These are phyloP conservation scores for Xerocomus spinulosus DNA, from an alignment of 768 basidiomycete species.

Conservation along the genomic window DNA sequence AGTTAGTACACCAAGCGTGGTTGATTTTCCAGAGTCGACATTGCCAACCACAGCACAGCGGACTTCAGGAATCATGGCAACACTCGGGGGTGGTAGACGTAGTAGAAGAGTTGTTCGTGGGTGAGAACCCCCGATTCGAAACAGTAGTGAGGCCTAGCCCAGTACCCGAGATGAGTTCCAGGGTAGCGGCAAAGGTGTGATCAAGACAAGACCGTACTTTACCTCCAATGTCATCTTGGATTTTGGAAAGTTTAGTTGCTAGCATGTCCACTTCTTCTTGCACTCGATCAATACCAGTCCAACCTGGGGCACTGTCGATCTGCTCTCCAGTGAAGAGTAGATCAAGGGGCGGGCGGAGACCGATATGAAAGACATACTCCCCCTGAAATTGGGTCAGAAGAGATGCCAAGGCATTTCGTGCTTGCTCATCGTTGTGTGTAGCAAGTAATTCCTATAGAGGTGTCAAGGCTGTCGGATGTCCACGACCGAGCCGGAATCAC, in stretches of 20 bases:
- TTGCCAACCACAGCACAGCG: constrained; percentile 96
- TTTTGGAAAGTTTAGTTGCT: constrained; percentile 38
- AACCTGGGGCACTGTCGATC: constrained; percentile 43
- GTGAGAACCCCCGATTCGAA: constrained; percentile 42
- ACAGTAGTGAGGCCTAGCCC: constrained; percentile 52
- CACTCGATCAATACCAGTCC: constrained; percentile 51
- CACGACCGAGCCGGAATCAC: constrained; percentile 4
- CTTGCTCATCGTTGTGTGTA: constrained; percentile 44
- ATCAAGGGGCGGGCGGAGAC: constrained; percentile 56
- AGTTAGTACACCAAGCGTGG: constrained; percentile 93
- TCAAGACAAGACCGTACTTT: constrained; percentile 46
- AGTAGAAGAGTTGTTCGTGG: constrained; percentile 59
- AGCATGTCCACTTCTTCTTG: constrained; percentile 50
- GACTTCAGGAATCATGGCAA: constrained; percentile 83
- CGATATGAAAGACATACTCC: constrained; percentile 73
- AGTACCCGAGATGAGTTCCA: background rate
- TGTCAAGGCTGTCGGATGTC: background rate
- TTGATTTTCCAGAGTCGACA: constrained; percentile 91
- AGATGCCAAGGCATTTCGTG: constrained; percentile 60
- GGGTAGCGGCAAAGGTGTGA: background rate
- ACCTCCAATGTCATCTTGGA: constrained; percentile 75
- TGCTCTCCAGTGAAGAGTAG: constrained; percentile 52
- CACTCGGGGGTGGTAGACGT: constrained; percentile 70
- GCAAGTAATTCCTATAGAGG: constrained; percentile 39
- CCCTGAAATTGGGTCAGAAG: constrained; percentile 65